Base-by-base conservation (phyloP, 441 rosid genomes). In the Pelargonium exstipulatum region DNA sequence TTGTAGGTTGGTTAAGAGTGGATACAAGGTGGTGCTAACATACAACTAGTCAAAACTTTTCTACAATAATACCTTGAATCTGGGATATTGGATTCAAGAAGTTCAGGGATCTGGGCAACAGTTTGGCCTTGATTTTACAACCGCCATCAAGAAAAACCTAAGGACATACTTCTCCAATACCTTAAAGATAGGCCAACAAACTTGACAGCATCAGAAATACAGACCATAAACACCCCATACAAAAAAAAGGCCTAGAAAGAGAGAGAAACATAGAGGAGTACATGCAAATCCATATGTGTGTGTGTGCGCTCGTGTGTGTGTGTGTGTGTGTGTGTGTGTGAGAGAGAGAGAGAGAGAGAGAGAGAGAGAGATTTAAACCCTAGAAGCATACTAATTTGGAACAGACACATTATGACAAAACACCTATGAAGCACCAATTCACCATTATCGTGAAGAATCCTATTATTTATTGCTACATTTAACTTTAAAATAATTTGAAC, bases 41-140 rank as follows among this genome's bases (percentile, higher is more conserved):
- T 10, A 46, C 14, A 46, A 46, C 53, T 46, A 46, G 13, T 46
- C 14, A 46, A 46, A 16, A 46, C 53, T 46, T 46, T 3, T n/a
- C 53, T 46, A 46, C 14, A 46, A 12, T 46, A 46, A 46, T 46
- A 46, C 53, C 53, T 46, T 16, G 3, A 46, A 46, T 46, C 53
- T 10, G 14, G 53, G 53, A 46, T n/a, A 46, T 46, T 46, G 53
- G 14, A 46, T 46, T n/a, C 53, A 46, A 46, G 53, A n/a, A 46
- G 10, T 46, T 46, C 53, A 46, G 4, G 53, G 14, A 16, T 46
- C 53, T 46, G 14, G 13, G 53, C 14, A 12, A 4, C 14, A 46
- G 53, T 46, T n/a, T 46, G 53, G 14, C 53, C 53, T 46, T 46
- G 53, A 46, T 46, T 46, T 46, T 46, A 46, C 53, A 46, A 46